Base-by-base conservation (phyloP, 129 eudicot genomes). In the Scalesia atractyloides region DNA sequence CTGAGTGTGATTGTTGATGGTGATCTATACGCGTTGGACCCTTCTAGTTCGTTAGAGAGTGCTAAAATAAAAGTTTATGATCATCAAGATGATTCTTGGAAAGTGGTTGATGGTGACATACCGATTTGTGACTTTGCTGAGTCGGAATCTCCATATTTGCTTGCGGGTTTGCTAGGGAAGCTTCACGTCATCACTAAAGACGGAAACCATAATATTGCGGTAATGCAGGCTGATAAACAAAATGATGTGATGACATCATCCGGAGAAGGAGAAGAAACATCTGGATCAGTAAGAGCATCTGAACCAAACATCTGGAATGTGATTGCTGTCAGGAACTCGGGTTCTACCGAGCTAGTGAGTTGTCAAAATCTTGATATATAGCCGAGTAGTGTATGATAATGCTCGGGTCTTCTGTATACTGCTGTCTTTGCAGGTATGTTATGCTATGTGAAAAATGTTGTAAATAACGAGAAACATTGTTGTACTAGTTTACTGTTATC, bases 101-200 rank as follows among this genome's bases (percentile, higher is more conserved):
- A 91, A 66, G 85, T 89, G 36, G 84, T 91, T 19, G 88, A 84
- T 64, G 91, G 91, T 10, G 95, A 88, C 51, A 89, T 95, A 39
- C 97, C 99, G 5, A 80, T 95, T 69, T 83, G 80, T 18, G 96
- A 88, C 73, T 82, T 86, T 18, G 80, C 87, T 19, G 96, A 90
- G 41, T 82, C 97, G 2, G 99, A 95, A 44, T 95, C 97, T 5
- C 99, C 99, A 5, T 89, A 92, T 81, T 69, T 89, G 49, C 91
- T 92, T 15, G 84, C 96, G 58, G 84, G 95, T 62, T 80, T 89
- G 20, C 81, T 79, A 14, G 96, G 98, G 46, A 95, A 88, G 78
- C 87, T 95, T 64, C 96, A 91, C 39, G 99, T 91, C 30, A 80
- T 95, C 72, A 88, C 97, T 20, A 95, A 91, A 85, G 97, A 86